phyloP scores from a whole-genome alignment of 1,139 yeast species.

The Debaryomyces udenii region DNA sequence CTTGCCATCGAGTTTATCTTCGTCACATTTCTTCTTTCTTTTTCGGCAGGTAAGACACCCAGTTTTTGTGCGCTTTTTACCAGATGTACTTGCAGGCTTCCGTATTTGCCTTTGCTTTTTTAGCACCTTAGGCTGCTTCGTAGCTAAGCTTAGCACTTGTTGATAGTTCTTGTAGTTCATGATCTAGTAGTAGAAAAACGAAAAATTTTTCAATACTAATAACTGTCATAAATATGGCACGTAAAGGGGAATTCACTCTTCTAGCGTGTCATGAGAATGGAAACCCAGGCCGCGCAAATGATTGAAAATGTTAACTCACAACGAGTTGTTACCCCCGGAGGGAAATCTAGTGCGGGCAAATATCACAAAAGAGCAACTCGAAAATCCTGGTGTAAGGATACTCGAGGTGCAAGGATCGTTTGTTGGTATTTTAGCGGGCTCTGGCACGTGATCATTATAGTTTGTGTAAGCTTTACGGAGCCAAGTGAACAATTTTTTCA shows the following conservation, averaged over 20 bases:
- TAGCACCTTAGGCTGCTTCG: conserved; percentile 21
- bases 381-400: too few relatives aligned
- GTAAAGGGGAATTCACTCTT: conserved; percentile 2
- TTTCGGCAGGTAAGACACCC: conserved; percentile 50
- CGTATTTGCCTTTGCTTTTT: conserved; percentile 16
- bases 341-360: conserved; percentile 7
- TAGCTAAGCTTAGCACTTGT: conserved; percentile 42
- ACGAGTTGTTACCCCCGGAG: not conserved
- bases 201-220: conserved; percentile 3
- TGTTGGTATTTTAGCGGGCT: too few relatives aligned
- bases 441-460: too few relatives aligned
- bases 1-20: conserved; percentile 45
- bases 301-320: conserved; percentile 2
- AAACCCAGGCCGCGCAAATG: conserved; percentile 6
- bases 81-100: conserved; percentile 13
- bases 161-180: conserved; percentile 44
- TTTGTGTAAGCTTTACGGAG: conserved; percentile 3
- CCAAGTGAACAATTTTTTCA: conserved; percentile 5
- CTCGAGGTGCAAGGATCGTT: too few relatives aligned
- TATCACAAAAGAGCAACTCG: too few relatives aligned
- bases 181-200: conserved; percentile 9
- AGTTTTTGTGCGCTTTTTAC: conserved; percentile 39
- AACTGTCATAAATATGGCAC: not conserved
- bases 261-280: not conserved
- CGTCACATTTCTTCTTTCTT: conserved; percentile 53